Evolutionary conservation across 176 grass and related monocot genomes (phyloP), one percentile per base, ranked within the genome.

Genomic region (Aegilops umbellulata): DNA sequence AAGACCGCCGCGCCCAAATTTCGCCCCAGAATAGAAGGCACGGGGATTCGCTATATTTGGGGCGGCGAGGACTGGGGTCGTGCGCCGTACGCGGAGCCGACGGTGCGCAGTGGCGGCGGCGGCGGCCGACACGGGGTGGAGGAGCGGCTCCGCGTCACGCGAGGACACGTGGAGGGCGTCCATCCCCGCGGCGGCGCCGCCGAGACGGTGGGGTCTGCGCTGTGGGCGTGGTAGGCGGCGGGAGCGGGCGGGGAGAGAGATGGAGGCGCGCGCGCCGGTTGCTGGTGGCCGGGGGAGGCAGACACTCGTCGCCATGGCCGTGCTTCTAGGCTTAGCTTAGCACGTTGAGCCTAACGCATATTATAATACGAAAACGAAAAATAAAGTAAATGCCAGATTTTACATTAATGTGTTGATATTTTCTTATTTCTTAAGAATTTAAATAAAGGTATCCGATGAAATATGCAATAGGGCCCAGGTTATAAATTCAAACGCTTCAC

Each of bases 1-100:
- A 85, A 49, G 73, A 73, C 78, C 83, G 80, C 55, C 32, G 46
- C 44, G 66, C 8, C 66, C 30, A 22, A 22, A 85, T 27, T 3
- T 1, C 20, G 41, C 58, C 78, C 61, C 65, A 72, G 83, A 86
- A 87, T 74, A 89, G 83, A 84, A 85, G 80, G 61, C 22, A 10
- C 24, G 8, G 14, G 4, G 70, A 82, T 53, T 10, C 9, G 78
- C 77, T 76, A 91, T 32, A 84, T 85, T 81, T 84, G 80, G 78
- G 65, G 32, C 25, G 31, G 51, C 27, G 72, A 47, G 38, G 65
- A 51, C 20, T 32, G 47, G 38, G 84, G 63, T 24, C 8, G 23
- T 31, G 87, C 26, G 17, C 67, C 62, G 65, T 88, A 92, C 90
- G 68, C 84, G 80, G 84, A 83, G 90, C 80, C 87, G 85, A 8